Conservation (phyloP, 768 basidiomycete genomes). For the Russula griseocarnosa region DNA sequence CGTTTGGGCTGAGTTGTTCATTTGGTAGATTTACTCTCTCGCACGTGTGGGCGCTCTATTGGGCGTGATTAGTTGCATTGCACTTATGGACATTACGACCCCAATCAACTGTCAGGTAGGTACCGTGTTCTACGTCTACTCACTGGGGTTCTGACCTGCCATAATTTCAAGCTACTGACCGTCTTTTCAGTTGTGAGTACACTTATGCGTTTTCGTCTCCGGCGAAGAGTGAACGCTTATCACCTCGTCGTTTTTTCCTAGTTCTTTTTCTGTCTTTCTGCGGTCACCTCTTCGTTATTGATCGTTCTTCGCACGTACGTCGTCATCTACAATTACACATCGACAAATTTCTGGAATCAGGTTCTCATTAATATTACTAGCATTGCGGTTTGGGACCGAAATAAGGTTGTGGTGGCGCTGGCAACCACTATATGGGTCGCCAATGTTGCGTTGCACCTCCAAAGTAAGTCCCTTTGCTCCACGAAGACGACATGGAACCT, state of each 20-base stretch:
- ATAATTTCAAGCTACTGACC: neutral
- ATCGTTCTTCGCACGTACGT: conserved; percentile 9
- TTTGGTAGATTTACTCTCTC: neutral
- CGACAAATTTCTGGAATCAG: neutral
- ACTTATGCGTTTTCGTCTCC: neutral
- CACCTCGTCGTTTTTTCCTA: neutral
- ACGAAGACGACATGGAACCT: neutral
- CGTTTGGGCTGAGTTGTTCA: neutral
- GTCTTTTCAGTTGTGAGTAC: neutral
- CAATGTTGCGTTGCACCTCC: neutral
- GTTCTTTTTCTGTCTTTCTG: neutral
- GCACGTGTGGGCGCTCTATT: neutral
- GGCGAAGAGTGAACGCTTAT: neutral
- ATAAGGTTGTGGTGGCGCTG: neutral
- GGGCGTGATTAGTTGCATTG: neutral
- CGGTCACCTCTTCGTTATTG: neutral
- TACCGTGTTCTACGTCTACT: neutral
- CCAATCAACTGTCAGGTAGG: neutral
- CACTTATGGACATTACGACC: neutral
- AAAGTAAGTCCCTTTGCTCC: neutral
- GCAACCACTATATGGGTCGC: neutral
- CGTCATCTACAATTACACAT: neutral
- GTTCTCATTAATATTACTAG: neutral
- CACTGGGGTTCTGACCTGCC: neutral
- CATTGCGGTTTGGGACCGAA: conserved; percentile 8